phyloP scores from a whole-genome alignment of 2,329 filamentous ascomycete species.

The Ascochyta pisi region DNA sequence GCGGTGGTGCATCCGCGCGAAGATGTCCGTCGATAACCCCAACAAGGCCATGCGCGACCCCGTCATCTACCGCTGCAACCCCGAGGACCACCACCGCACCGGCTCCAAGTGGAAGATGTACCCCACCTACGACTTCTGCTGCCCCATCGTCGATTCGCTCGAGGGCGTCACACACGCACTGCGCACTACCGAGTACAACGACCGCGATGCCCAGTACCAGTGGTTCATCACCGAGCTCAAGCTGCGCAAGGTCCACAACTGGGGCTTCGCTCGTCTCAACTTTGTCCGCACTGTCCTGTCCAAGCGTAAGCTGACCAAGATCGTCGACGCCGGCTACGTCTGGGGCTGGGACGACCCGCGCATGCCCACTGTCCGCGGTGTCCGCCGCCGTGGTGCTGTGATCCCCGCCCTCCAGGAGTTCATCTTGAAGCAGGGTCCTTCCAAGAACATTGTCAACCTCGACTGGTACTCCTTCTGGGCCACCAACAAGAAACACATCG shows the following conservation, averaged over 20 bases:
- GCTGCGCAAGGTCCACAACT: slow-evolving; percentile 79
- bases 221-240: slow-evolving; percentile 81
- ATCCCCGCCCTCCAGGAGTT: slow-evolving; percentile 81
- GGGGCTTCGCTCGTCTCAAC: slow-evolving; percentile 86
- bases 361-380: slow-evolving; percentile 84
- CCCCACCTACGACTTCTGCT: slow-evolving; percentile 86
- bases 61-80: slow-evolving; percentile 95
- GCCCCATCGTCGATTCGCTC: slow-evolving; percentile 78
- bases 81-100: slow-evolving; percentile 75
- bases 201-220: slow-evolving; percentile 84
- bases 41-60: slow-evolving; percentile 97
- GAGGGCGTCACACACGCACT: slow-evolving; percentile 86
- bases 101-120: slow-evolving; percentile 84
- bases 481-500: slow-evolving; percentile 61
- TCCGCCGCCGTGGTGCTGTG: slow-evolving; percentile 79
- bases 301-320: slow-evolving; percentile 84
- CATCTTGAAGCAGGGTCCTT: slow-evolving; percentile 83
- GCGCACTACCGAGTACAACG: slow-evolving; percentile 85
- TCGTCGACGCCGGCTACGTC: slow-evolving; percentile 77
- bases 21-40: slow-evolving; percentile 87
- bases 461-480: slow-evolving; percentile 75
- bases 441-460: slow-evolving; percentile 82
- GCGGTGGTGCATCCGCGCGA: slow-evolving; percentile 91
- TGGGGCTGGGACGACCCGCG: slow-evolving; percentile 88
- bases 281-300: slow-evolving; percentile 83